Conservation (phyloP, 2,329 filamentous ascomycete genomes). For the Ascochyta rabiei region DNA sequence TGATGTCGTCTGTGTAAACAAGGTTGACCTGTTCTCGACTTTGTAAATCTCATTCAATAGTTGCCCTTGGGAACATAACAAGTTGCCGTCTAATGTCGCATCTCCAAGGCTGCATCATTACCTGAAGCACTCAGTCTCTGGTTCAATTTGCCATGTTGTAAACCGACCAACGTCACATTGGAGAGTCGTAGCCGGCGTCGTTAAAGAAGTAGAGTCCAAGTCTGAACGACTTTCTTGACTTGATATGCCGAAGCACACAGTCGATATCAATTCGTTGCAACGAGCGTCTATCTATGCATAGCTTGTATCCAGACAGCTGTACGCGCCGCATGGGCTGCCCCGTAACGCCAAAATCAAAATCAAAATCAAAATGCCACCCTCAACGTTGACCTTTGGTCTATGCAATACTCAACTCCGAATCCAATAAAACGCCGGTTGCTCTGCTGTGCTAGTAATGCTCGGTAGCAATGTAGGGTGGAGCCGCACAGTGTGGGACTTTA, state of each 20-base stretch:
- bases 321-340: slow-evolving; percentile 8
- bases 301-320: slow-evolving; percentile 10
- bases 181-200: background rate
- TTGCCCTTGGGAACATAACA: background rate
- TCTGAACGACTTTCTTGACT: background rate
- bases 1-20: background rate
- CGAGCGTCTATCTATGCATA: slow-evolving; percentile 15
- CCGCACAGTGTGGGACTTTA: slow-evolving; percentile 2
- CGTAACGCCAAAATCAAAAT: slow-evolving; percentile 6
- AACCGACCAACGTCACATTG: background rate
- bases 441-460: slow-evolving; percentile 25
- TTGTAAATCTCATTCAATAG: background rate
- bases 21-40: background rate
- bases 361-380: slow-evolving; percentile 8
- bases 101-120: background rate
- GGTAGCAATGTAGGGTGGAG: slow-evolving; percentile 11
- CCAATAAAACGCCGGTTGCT: slow-evolving; percentile 24
- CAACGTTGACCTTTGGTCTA: slow-evolving; percentile 20
- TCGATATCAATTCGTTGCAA: slow-evolving; percentile 12
- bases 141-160: background rate
- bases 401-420: slow-evolving; percentile 17
- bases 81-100: background rate
- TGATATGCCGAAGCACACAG: slow-evolving; percentile 4
- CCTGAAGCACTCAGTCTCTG: background rate
- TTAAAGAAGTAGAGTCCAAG: background rate